phyloP scores from a whole-genome alignment of 352 stramenopile genomes.

The Halophytophthora batemanensis region DNA sequence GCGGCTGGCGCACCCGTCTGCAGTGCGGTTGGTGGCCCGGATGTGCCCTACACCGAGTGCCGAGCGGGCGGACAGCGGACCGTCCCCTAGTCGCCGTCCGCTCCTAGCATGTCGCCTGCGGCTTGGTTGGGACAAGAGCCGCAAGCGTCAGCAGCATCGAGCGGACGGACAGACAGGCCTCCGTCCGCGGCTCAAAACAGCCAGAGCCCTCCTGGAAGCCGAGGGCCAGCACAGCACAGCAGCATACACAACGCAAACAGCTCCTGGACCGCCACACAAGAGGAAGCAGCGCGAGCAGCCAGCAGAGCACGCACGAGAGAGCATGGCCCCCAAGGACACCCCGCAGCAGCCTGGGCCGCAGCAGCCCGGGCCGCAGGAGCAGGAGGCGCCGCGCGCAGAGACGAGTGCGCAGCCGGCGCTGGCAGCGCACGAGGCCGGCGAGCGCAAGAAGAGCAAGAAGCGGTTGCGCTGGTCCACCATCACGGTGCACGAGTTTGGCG shows the following conservation, averaged over 20 bases:
- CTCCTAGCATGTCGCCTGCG: no score
- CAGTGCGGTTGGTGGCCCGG: not conserved
- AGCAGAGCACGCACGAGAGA: conserved; percentile 4
- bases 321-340: conserved; percentile 52
- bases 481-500: conserved; percentile 58
- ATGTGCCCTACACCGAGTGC: no score
- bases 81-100: not conserved
- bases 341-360: no score
- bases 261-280: conserved; percentile 7
- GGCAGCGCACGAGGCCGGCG: not conserved
- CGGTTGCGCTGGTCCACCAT: conserved; percentile 50
- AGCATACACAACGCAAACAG: conserved; percentile 16
- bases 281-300: not conserved
- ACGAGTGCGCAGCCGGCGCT: conserved; percentile 12
- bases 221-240: no score
- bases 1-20: not conserved
- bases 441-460: conserved; percentile 26
- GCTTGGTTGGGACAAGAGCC: not conserved
- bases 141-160: not conserved
- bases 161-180: conserved; percentile 13
- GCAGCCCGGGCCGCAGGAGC: conserved; percentile 4
- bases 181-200: conserved; percentile 24
- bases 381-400: conserved; percentile 3
- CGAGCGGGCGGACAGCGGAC: no score
- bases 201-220: no score